Evolutionary conservation across 306 rosid genomes (phyloP), one percentile per base, ranked within the genome.

Genomic region (Ziziphus jujuba): DNA sequence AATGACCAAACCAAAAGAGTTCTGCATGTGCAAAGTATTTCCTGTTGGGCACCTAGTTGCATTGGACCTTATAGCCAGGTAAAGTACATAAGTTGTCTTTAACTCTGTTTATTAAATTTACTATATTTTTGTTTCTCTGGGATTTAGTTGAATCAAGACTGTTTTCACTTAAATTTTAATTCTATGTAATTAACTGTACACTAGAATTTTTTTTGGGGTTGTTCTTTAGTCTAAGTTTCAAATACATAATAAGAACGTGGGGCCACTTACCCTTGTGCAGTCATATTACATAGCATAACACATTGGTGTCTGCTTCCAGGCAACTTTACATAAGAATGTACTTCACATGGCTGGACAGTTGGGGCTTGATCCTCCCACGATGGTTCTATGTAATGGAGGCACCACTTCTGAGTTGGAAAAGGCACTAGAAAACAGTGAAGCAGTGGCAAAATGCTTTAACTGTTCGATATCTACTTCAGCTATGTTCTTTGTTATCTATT

Each of bases 1-100:
- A 83, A 77, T 69, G 83, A 83, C 77, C 84, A 76, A 61, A 72
- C 80, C 43, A 90, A 92, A 83, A 90, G 71, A 78, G 98, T 92
- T 83, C 90, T 92, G 66, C 98, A 92, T 72, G 98, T 92, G 56
- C 98, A 92, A 63, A 90, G 98, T 73, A 87, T 92, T 61, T 92
- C 98, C 35, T 74, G 82, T 53, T 92, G 98, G 98, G 98, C 98
- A 44, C 98, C 98, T 68, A 92, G 98, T 88, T 87, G 96, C 86
- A 92, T 92, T 82, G 98, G 98, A 78, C 98, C 98, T 45, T 92
- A 92, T 84, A 92, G 97, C 77, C 97, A 92, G 95, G 98, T 92
- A 65, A 35, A 16, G 63, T 79, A 63, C 66, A 54, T 63, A 49
- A 31, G 52, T 59, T 56, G 28, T 51, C 43, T 1, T 25, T 17